A percentile compares a stretch with the other conserved stretches of the same genome.
phyloP scores from a whole-genome alignment of 1,284 basidiomycete species.

The Anthracocystis setariae region DNA sequence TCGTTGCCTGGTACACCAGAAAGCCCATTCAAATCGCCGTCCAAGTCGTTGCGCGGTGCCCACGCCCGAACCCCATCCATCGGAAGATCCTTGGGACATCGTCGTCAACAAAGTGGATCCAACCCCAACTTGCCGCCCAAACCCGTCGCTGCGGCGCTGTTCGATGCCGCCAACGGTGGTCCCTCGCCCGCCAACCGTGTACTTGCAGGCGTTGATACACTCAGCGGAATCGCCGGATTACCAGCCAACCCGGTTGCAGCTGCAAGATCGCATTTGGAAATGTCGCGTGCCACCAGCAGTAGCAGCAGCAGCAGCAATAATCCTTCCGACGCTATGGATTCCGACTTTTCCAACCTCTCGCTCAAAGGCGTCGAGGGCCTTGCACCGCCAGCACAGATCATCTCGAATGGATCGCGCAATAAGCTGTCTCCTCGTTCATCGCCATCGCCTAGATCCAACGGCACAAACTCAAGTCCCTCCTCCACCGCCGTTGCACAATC shows the following conservation, averaged over 20 bases:
- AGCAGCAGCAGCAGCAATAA: background rate
- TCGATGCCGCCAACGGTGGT: constrained; percentile 62
- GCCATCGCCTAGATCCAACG: background rate
- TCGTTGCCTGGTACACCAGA: constrained; percentile 26
- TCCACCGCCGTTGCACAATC: constrained; percentile 7
- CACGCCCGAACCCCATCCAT: constrained; percentile 43
- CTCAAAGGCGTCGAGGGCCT: constrained; percentile 5
- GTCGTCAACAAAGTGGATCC: constrained; percentile 52
- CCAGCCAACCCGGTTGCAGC: constrained; percentile 44
- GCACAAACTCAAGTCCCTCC: constrained; percentile 3
- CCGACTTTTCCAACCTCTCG: constrained; percentile 20
- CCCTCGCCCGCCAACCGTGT: constrained; percentile 59
- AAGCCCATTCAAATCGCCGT: constrained; percentile 25
- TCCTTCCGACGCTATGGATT: constrained; percentile 10
- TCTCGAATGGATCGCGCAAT: constrained; percentile 8
- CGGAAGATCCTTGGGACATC: constrained; percentile 42
- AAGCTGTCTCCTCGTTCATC: constrained; percentile 5
- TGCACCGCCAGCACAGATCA: constrained; percentile 14
- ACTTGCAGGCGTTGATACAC: constrained; percentile 39
- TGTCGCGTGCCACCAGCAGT: constrained; percentile 33
- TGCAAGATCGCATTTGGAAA: constrained; percentile 23
- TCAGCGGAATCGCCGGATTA: constrained; percentile 47
- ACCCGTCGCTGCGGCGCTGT: constrained; percentile 61
- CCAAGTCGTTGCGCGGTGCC: constrained; percentile 18
- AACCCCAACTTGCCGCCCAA: constrained; percentile 58